Evolutionary conservation across 257 asterid species (phyloP).

Genomic region (Lavandula angustifolia): DNA sequence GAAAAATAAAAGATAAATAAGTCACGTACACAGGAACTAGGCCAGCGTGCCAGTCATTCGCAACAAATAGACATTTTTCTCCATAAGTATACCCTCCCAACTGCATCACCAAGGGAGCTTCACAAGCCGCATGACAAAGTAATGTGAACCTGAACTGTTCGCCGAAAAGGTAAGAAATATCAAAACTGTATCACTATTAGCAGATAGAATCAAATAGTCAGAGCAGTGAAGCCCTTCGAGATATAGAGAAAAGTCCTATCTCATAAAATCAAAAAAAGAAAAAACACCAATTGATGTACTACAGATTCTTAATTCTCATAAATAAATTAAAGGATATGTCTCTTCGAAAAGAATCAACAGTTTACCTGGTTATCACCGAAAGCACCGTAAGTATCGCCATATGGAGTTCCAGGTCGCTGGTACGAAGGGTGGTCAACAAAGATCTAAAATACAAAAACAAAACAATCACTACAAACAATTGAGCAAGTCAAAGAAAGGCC

Average conservation of each 20-base stretch:
- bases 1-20: conserved; percentile 24
- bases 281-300: not conserved
- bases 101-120: conserved; percentile 94
- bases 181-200: conserved; percentile 21
- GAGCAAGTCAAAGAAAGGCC: not conserved
- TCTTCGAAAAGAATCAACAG: conserved; percentile 24
- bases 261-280: conserved; percentile 3
- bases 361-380: conserved; percentile 96
- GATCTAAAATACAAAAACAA: conserved; percentile 51
- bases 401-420: conserved; percentile 93
- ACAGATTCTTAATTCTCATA: not conserved
- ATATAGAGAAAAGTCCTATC: not conserved
- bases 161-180: conserved; percentile 35
- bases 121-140: conserved; percentile 96
- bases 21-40: conserved; percentile 89
- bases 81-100: conserved; percentile 94
- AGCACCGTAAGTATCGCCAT: conserved; percentile 88
- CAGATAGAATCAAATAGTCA: not conserved
- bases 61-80: conserved; percentile 87
- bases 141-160: conserved; percentile 92
- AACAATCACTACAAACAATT: not conserved
- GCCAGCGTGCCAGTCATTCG: conserved; percentile 99
- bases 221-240: not conserved
- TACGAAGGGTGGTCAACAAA: conserved; percentile 87
- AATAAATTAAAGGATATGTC: conserved; percentile 9